Base-by-base conservation (phyloP, 2,329 filamentous ascomycete genomes). In the Tolypocladium tropicale region DNA sequence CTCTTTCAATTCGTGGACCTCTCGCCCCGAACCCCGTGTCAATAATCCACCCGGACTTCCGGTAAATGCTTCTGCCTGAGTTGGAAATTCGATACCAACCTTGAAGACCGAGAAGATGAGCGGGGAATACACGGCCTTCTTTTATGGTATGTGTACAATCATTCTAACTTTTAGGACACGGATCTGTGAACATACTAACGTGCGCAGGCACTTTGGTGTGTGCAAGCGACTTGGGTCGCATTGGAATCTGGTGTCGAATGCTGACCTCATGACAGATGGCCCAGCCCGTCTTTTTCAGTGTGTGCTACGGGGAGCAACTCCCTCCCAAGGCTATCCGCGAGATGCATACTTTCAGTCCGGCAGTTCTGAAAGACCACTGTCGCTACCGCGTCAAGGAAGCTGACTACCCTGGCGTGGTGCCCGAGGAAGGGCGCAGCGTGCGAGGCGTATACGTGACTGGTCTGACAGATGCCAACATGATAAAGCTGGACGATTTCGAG, bases 361-460 rank as follows among this genome's bases (percentile, higher is more conserved):
- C 92, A 16, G 74, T 95, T n/a, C 79, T 97, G 0, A 80, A 85
- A 58, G 76, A 80, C 49, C 86, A 88, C 73, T 84, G 83, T 54
- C 89, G 93, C 33, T 80, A 78, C 65, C 84, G 87, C 28, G 89
- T 96, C 23, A 69, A 70, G 28, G 52, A 68, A 37, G 86, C 81
- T 36, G 90, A 95, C 70, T 97, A 96, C 68, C 93, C 93, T 0
- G 93, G 82, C 53, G 86, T 96, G 54, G 74, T 88, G 1, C 74
- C 81, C 6, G 75, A 82, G 57, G 52, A 69, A 3, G 75, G 75
- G 4, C 75, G 82, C 55, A 75, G 74, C 6, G 90, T 95, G 1
- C 82, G 86, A 2, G 93, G 93, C 4, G 85, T 86, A 28, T 82
- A 88, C 54, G 89, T 91, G 0, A 84, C 83, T 0, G 92, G 92